These are phyloP conservation scores for Xerocomus brunneocitrinus DNA, from an alignment of 768 basidiomycete species.

Conservation along the genomic window DNA sequence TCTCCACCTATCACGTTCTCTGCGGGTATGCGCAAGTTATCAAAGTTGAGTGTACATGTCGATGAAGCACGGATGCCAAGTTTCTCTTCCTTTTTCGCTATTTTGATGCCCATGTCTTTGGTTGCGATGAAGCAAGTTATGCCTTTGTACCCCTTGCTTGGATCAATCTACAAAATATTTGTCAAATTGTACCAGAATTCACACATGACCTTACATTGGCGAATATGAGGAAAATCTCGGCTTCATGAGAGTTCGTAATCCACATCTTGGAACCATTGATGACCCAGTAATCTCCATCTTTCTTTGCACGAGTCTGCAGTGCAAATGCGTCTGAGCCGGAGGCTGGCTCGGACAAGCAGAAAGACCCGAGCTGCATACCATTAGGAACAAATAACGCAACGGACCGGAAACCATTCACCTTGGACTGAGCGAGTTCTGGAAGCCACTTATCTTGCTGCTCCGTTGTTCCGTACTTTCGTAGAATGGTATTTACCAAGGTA, in stretches of 20 bases:
- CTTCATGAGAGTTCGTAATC: conserved; percentile 95
- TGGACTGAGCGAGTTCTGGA: conserved; percentile 71
- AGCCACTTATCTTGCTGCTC: conserved; percentile 88
- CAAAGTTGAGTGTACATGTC: conserved; percentile 91
- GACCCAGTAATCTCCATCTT: conserved; percentile 80
- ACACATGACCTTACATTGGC: conserved; percentile 65
- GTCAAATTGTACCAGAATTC: background rate
- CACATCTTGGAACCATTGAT: conserved; percentile 99
- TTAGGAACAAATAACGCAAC: background rate
- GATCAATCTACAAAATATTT: conserved; percentile 54
- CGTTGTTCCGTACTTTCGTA: conserved; percentile 80
- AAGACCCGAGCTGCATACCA: conserved; percentile 77
- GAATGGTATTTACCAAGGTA: conserved; percentile 93
- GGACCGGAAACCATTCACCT: conserved; percentile 41
- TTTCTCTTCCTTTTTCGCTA: conserved; percentile 99
- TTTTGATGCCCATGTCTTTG: conserved; percentile 94
- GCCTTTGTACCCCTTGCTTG: conserved; percentile 95
- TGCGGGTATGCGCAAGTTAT: conserved; percentile 79
- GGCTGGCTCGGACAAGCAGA: conserved; percentile 88
- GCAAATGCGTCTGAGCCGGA: conserved; percentile 98
- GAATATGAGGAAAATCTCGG: conserved; percentile 89
- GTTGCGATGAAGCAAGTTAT: conserved; percentile 97
- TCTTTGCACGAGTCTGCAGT: conserved; percentile 86
- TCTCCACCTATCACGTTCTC: conserved; percentile 91
- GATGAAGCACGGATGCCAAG: conserved; percentile 95